Evolutionary conservation across 176 grass and related monocot genomes (phyloP), one percentile per base, ranked within the genome.

Genomic region (Rhynchospora breviuscula): DNA sequence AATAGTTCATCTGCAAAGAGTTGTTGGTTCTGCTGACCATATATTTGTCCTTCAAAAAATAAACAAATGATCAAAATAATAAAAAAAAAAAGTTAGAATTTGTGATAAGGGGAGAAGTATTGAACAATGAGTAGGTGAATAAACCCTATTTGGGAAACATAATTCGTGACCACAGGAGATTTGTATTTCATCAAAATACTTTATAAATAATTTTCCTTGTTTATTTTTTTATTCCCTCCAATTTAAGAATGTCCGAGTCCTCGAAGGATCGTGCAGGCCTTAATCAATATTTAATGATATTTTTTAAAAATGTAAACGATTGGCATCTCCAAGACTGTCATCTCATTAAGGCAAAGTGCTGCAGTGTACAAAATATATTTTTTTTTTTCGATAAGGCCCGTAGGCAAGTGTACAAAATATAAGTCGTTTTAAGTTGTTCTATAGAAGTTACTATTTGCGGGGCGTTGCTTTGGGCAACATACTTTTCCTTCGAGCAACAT

Each of bases 231-330:
- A 40, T 68, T 68, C 33, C 18, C 18, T 69, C 18, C 18, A 43
- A 68, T 18, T 68, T 17, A 14, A 67, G 13, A 71, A 46, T 19
- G 67, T 33, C 63, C 13, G 63, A 67, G 17, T 35, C 64, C 64
- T 40, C 17, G 6, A 13, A 47, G 9, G 8, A 71, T 71, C 67
- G 67, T 71, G 67, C 67, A 71, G 43, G 67, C 67, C 67, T 71
- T 71, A 47, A 71, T 71, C 67, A 62, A 71, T 71, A 40, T 71
- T 71, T 47, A 46, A 66, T 66, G 49, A 66, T 33, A 10, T 63
- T 63, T 18, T 69, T 17, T 43, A 10, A 9, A 7, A 18, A 70
- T n/a, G 7, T 17, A 70, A 70, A 70, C 18, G 67, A 70, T 70
- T 70, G 40, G 6, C 15, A 70, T 70, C 17, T 70, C 67, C 67